Percentiles rank a stretch among this genome's conserved stretches.
Evolutionary conservation across 805 yeast species (phyloP).

Genomic region (Maudiozyma barnettii): DNA sequence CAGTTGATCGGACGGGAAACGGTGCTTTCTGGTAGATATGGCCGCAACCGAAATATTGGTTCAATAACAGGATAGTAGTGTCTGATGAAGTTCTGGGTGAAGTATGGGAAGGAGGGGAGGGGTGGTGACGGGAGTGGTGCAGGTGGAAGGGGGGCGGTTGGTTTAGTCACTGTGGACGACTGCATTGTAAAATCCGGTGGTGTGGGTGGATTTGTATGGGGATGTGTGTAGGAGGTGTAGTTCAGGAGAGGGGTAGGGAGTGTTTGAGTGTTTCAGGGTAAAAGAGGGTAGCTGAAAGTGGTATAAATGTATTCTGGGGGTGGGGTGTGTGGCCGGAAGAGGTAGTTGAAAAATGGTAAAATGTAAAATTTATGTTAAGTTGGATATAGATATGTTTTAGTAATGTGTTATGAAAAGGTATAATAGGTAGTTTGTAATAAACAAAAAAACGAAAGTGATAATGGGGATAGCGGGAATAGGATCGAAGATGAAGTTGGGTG

Average conservation of each 20-base stretch:
- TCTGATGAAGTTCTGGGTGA: neutral
- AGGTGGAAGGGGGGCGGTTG: neutral
- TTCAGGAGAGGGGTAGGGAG: no score
- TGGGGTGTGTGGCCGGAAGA: no score
- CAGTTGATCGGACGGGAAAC: constrained; percentile 55
- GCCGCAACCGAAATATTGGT: constrained; percentile 39
- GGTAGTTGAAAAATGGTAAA: neutral
- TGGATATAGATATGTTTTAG: neutral
- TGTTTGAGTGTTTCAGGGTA: no score
- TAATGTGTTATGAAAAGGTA: neutral
- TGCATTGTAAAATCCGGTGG: no score
- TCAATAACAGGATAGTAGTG: neutral
- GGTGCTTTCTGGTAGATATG: constrained; percentile 52
- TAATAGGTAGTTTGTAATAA: neutral
- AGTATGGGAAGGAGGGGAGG: neutral
- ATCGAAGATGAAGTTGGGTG: neutral
- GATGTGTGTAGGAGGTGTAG: no score
- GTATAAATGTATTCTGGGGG: no score
- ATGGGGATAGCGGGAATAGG: neutral
- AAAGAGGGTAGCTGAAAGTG: no score
- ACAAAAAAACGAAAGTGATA: neutral
- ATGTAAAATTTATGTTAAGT: neutral
- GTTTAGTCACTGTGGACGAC: no score
- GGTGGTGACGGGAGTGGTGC: neutral
- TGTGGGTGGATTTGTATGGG: no score